Base-by-base conservation (phyloP, 129 eudicot species). In the Lactuca saligna region DNA sequence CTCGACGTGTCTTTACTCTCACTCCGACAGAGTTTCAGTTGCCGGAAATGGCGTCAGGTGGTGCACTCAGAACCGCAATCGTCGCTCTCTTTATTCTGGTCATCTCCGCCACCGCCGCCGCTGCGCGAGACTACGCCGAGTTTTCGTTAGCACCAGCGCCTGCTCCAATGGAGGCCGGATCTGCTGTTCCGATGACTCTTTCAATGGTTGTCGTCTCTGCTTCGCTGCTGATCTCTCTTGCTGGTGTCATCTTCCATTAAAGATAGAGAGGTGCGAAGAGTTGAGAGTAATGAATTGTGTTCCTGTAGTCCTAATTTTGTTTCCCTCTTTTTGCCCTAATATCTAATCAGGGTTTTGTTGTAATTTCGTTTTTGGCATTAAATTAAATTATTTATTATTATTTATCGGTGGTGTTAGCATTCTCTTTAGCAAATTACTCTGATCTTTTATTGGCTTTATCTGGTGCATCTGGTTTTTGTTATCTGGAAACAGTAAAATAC, bases 101-200 rank as follows among this genome's bases (percentile, higher is more conserved):
- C 6, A n/a, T 68, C 39, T 61, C 80, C 53, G 13, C 68, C 76
- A 61, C 76, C 4, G 15, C 49, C 6, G 57, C 38, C 3, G 17
- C 54, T 39, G 80, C 58, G 29, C 57, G 80, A 10, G 80, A 76
- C 4, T 61, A 50, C 63, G 3, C 63, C 10, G 80, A 76, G 51
- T 41, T 68, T 61, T 39, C 80, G 0, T 37, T 17, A 20, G 75
- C 80, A 7, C 80, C 80, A 2, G 80, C 80, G 1, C 80, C 80
- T 25, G 80, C 80, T 29, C 80, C 80, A 10, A 53, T 69, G 75
- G 75, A 76, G 11, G 59, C 75, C 17, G 80, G 80, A 61, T 54
- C 70, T 54, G 80, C 75, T 2, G 51, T 31, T 68, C 63, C 57
- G 20, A 29, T 53, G 70, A 13, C 70, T 51, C 64, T 76, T 61